These are phyloP conservation scores for Microdochium nivale DNA, from an alignment of 2,329 filamentous ascomycete genomes.

Conservation along the genomic window DNA sequence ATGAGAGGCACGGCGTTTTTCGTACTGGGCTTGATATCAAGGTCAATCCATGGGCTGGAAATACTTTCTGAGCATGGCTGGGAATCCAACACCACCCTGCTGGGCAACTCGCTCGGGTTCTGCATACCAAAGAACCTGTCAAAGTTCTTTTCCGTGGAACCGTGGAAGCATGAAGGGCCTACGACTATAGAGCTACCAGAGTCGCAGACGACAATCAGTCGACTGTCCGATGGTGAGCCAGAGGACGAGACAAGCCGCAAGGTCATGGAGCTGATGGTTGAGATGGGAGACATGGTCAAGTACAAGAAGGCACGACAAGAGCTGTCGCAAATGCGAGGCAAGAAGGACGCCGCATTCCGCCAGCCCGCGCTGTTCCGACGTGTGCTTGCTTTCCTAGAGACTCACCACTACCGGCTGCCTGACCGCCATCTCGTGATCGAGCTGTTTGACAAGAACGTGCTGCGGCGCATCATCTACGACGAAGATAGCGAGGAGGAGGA, in stretches of 20 bases:
- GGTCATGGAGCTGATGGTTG: constrained; percentile 76
- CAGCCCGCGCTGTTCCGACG: constrained; percentile 74
- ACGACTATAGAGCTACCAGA: constrained; percentile 38
- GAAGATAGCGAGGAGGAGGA: constrained; percentile 41
- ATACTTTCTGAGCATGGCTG: constrained; percentile 85
- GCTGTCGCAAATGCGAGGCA: constrained; percentile 67
- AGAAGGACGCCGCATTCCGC: constrained; percentile 65
- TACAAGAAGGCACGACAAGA: constrained; percentile 82
- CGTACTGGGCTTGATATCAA: constrained; percentile 83
- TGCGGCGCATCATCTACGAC: constrained; percentile 76
- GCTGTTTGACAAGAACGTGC: constrained; percentile 83
- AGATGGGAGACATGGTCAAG: constrained; percentile 87
- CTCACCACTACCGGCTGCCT: constrained; percentile 79
- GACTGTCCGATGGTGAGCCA: constrained; percentile 4
- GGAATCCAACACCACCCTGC: constrained; percentile 80
- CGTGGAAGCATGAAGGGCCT: constrained; percentile 45
- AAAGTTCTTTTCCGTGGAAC: constrained; percentile 65
- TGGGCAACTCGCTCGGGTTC: constrained; percentile 77
- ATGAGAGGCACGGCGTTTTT: constrained; percentile 95
- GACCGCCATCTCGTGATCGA: constrained; percentile 88
- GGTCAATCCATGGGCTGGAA: constrained; percentile 85
- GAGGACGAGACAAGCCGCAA: constrained; percentile 57
- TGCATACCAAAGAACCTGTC: constrained; percentile 75
- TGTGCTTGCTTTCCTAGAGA: constrained; percentile 76
- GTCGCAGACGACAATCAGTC: constrained; percentile 42